Evolutionary conservation across 108 stramenopile species (phyloP).

Genomic region (Skeletonema potamos): DNA sequence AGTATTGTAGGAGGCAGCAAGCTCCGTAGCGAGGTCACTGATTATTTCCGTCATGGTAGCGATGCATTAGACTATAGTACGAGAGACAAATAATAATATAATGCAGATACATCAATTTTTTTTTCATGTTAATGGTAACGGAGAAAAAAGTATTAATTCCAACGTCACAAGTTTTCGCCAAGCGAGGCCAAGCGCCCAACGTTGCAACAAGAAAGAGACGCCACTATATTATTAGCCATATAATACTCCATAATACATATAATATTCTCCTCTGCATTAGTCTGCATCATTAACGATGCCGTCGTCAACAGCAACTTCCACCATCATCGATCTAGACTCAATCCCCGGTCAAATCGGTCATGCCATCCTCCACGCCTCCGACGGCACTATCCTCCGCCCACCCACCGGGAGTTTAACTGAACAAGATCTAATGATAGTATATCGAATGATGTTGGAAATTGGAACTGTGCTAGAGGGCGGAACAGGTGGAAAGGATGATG

Average conservation of each 20-base stretch:
- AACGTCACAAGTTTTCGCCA: too few species aligned
- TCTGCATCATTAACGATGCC: too few species aligned
- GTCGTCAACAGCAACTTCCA: neutral
- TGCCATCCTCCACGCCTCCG: conserved; percentile 29
- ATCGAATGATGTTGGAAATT: conserved; percentile 45
- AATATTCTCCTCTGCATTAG: too few species aligned
- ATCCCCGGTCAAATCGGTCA: conserved; percentile 42
- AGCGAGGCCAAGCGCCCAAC: too few species aligned
- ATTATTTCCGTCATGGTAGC: conserved; percentile 4
- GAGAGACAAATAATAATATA: too few species aligned
- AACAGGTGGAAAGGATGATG: neutral
- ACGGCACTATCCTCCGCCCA: conserved; percentile 29
- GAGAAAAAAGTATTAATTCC: too few species aligned
- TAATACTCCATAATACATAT: too few species aligned
- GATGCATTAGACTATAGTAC: too few species aligned
- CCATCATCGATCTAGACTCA: conserved; percentile 34
- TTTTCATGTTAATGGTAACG: too few species aligned
- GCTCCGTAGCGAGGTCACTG: neutral
- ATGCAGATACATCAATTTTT: too few species aligned
- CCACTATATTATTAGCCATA: too few species aligned
- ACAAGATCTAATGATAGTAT: conserved; percentile 23
- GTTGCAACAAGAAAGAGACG: too few species aligned
- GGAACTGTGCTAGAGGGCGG: conserved; percentile 28
- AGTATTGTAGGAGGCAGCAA: neutral
- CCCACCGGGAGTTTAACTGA: conserved; percentile 29